A percentile compares a stretch with the other conserved stretches of the same genome.
Evolutionary conservation across 345 rosid species (phyloP).

Genomic region (Xanthoceras sorbifolium): DNA sequence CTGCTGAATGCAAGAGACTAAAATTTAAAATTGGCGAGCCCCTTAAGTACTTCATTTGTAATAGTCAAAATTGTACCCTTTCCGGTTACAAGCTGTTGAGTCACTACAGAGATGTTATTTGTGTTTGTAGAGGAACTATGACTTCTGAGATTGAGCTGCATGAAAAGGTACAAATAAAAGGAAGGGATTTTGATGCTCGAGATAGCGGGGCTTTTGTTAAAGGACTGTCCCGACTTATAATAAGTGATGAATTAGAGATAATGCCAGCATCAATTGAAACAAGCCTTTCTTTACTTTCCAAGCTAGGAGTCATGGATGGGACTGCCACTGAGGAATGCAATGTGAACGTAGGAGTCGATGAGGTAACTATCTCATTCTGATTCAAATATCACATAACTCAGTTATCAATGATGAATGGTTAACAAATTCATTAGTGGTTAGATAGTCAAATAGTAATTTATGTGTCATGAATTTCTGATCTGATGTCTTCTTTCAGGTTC

Average conservation of each 20-base stretch:
- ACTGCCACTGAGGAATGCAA: slow-evolving; percentile 16
- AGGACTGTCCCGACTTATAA: neutral
- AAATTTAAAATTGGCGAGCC: neutral
- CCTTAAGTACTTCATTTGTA: neutral
- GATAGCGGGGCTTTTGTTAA: slow-evolving; percentile 24
- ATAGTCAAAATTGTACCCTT: neutral
- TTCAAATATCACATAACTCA: neutral
- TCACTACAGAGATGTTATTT: neutral
- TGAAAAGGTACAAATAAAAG: neutral
- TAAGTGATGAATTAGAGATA: slow-evolving; percentile 23
- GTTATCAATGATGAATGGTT: too few relatives aligned
- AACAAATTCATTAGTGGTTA: neutral
- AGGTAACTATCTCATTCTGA: slow-evolving; percentile 17
- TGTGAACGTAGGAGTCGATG: neutral
- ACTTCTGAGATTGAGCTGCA: too few relatives aligned
- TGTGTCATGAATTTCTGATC: neutral
- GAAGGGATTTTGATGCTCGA: neutral
- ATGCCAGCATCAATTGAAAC: slow-evolving; percentile 14
- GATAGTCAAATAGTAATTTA: neutral
- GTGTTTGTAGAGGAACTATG: slow-evolving; percentile 11
- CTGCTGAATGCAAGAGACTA: slow-evolving; percentile 4
- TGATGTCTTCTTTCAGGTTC: slow-evolving; percentile 21
- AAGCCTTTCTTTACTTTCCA: slow-evolving; percentile 18
- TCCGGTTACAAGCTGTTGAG: neutral
- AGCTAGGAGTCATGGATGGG: slow-evolving; percentile 20